Conservation (phyloP, 1,139 yeast species). For the Yamadazyma triangularis region DNA sequence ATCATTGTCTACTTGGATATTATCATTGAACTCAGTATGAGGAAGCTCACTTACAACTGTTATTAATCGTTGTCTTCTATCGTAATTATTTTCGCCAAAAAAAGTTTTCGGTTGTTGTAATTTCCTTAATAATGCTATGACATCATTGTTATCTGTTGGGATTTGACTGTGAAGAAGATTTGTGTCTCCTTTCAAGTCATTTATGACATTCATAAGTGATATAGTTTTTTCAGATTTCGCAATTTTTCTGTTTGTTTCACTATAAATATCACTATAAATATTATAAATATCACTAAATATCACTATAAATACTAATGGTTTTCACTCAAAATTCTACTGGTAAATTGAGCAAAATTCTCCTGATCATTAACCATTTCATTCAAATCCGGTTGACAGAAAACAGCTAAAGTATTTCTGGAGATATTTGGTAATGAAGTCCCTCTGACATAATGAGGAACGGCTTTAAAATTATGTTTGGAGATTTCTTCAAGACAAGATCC, state of each 20-base stretch:
- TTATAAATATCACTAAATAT: no score
- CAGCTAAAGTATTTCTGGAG: conserved; percentile 57
- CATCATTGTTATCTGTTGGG: conserved; percentile 65
- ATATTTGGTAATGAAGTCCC: conserved; percentile 34
- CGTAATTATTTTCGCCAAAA: conserved; percentile 59
- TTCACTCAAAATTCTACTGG: conserved; percentile 31
- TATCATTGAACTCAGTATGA: conserved; percentile 11
- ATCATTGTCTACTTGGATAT: conserved; percentile 14
- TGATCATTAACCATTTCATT: conserved; percentile 41
- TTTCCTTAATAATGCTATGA: conserved; percentile 41
- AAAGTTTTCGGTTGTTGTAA: conserved; percentile 57
- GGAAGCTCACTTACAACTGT: conserved; percentile 18
- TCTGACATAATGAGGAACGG: conserved; percentile 58
- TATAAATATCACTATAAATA: no score
- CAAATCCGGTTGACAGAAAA: conserved; percentile 60
- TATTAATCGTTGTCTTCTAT: conserved; percentile 54
- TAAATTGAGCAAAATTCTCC: conserved; percentile 49
- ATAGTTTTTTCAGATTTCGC: no score
- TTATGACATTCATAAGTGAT: no score
- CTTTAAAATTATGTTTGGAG: conserved; percentile 47
- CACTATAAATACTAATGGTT: conserved; percentile 35
- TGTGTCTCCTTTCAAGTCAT: no score
- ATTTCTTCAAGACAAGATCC: conserved; percentile 58
- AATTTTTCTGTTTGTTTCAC: no score
- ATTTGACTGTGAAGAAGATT: conserved; percentile 1